A percentile compares a stretch with the other conserved stretches of the same genome.
These are phyloP conservation scores for Geoglossum cookeanum DNA, from an alignment of 2,329 filamentous ascomycete species.

Conservation along the genomic window DNA sequence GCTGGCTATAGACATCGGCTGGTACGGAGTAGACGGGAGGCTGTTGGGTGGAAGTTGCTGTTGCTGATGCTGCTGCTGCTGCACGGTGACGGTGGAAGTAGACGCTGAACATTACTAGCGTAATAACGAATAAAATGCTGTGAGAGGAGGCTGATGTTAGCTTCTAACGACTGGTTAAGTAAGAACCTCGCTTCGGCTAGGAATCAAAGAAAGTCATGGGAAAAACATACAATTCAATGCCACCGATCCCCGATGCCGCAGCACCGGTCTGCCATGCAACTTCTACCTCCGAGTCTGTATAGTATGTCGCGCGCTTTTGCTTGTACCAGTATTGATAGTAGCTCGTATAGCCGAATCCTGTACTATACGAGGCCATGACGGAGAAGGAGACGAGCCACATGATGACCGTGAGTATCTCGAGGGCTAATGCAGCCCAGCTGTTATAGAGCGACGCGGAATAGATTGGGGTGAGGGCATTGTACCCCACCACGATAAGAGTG, in stretches of 20 bases:
- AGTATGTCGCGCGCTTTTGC: not conserved
- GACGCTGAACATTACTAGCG: not conserved
- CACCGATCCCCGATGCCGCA: not conserved
- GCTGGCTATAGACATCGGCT: not conserved
- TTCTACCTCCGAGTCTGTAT: not conserved
- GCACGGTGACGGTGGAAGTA: not conserved
- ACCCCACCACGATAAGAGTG: not conserved
- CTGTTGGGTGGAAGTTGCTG: not conserved
- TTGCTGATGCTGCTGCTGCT: no score
- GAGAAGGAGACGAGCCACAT: not conserved
- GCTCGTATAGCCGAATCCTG: not conserved
- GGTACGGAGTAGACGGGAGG: not conserved
- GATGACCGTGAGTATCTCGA: constrained; percentile 1
- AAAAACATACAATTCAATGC: not conserved
- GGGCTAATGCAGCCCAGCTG: not conserved
- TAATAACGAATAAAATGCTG: not conserved
- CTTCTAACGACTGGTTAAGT: not conserved
- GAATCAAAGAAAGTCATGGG: not conserved
- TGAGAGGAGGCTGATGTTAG: not conserved
- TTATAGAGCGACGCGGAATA: not conserved
- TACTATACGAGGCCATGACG: not conserved
- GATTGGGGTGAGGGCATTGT: not conserved
- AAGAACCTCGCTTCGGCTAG: not conserved
- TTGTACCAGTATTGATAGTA: not conserved
- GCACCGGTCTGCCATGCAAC: constrained; percentile 2